Evolutionary conservation across 352 stramenopile species (phyloP), one percentile per base, ranked within the genome.

Genomic region (Halophytophthora batemanensis): DNA sequence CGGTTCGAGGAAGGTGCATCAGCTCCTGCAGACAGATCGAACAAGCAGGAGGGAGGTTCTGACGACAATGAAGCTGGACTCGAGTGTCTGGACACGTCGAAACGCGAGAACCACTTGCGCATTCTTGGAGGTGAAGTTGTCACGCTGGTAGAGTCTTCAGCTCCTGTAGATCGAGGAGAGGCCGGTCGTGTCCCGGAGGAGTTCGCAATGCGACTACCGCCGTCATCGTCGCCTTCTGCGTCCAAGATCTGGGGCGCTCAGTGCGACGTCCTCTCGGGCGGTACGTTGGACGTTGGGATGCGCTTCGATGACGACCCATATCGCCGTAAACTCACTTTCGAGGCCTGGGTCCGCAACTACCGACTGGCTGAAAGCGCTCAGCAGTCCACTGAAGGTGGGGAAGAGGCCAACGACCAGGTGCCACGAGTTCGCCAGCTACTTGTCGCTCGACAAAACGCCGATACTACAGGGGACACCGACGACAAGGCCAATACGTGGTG

Each of bases 281-380:
- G 66, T 14, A 90, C 80, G 11, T 67, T 93, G 6, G 82, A 93
- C 33, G 60, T 93, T 37, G 80, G 69, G 36, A 69, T 77, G 11
- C 65, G 62, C 15, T 93, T 86, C 53, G 82, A 93, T 52, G 80
- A 93, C 23, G 82, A 93, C 40, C 82, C 82, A 46, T 93, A 91
- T 49, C 71, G 82, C 17, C 76, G 82, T 29, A 82, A 88, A 55
- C 58, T 93, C 37, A 90, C 82, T 7, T 70, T 90, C 29, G 82
- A 93, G 45, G 62, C 55, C n/a, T 93, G 82, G 82, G 49, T 90
- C 21, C 76, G 77, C 31, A 86, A 88, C 59, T 77, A 74, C 49
- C 57, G 48, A 22, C 48, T 86, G 19, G 62, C 61, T 2, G 40
- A 49, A 6, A 47, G 60, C 13, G 33, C 70, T 6, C 61, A 73